A percentile compares a stretch with the other conserved stretches of the same genome.
Evolutionary conservation across 345 rosid genomes (phyloP).

Genomic region (Bretschneidera sinensis): DNA sequence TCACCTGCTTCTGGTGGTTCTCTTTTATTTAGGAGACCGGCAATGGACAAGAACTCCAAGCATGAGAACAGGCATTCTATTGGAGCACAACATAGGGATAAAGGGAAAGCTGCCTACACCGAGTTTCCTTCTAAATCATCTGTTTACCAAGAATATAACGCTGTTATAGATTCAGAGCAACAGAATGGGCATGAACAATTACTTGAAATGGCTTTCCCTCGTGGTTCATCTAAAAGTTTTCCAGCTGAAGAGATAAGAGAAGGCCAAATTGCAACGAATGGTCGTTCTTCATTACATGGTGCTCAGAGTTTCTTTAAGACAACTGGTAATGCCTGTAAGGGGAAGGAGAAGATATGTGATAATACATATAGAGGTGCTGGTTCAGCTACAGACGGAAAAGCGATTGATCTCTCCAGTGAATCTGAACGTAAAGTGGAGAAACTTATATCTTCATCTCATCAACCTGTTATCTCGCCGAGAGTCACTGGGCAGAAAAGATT

Average conservation of each 20-base stretch:
- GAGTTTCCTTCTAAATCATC: slow-evolving; percentile 21
- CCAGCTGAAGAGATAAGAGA: slow-evolving; percentile 23
- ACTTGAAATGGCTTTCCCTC: slow-evolving; percentile 25
- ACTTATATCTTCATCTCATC: slow-evolving; percentile 18
- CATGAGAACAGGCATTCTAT: slow-evolving; percentile 21
- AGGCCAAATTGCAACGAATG: slow-evolving; percentile 16
- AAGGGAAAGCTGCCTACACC: slow-evolving; percentile 32
- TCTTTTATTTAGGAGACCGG: slow-evolving; percentile 42
- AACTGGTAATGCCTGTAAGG: slow-evolving; percentile 40
- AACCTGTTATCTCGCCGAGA: slow-evolving; percentile 31
- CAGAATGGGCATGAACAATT: slow-evolving; percentile 18
- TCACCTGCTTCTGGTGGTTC: slow-evolving; percentile 21
- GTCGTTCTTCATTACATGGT: slow-evolving; percentile 24
- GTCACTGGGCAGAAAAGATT: slow-evolving; percentile 51
- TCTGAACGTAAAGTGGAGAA: slow-evolving; percentile 23
- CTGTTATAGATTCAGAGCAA: slow-evolving; percentile 24
- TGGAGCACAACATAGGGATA: slow-evolving; percentile 29
- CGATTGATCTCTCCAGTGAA: slow-evolving; percentile 31
- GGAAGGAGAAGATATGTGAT: slow-evolving; percentile 54
- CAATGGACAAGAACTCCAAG: slow-evolving; percentile 25
- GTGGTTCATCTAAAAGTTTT: slow-evolving; percentile 22
- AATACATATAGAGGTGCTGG: slow-evolving; percentile 24
- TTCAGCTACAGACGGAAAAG: slow-evolving; percentile 37
- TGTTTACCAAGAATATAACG: slow-evolving; percentile 19
- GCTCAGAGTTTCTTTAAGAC: slow-evolving; percentile 23